A percentile compares a stretch with the other conserved stretches of the same genome.
Evolutionary conservation across 1,139 yeast genomes (phyloP).

Genomic region (Pichia sp.): DNA sequence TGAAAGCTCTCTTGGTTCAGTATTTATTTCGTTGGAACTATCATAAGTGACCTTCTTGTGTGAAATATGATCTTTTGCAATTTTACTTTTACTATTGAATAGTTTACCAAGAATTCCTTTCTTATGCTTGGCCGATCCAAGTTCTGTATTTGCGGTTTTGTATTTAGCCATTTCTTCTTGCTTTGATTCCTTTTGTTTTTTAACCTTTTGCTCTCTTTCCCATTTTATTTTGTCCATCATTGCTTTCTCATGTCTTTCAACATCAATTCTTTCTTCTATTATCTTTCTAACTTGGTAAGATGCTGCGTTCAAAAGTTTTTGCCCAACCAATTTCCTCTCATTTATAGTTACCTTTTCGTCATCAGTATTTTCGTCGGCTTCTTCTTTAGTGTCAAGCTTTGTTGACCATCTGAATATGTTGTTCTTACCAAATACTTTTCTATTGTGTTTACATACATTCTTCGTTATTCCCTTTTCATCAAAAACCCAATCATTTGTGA

Average conservation of each 20-base stretch:
- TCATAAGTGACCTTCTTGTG: slow-evolving; percentile 4
- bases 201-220: slow-evolving; percentile 15
- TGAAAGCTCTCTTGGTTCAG: slow-evolving; percentile 1
- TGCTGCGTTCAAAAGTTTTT: slow-evolving; percentile 12
- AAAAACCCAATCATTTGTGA: slow-evolving; percentile 21
- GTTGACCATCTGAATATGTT: slow-evolving; percentile 17
- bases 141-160: background rate
- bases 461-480: slow-evolving; percentile 18
- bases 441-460: background rate
- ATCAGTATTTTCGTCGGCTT: background rate
- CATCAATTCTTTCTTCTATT: slow-evolving; percentile 11
- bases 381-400: slow-evolving; percentile 2
- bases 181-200: slow-evolving; percentile 6
- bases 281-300: slow-evolving; percentile 9
- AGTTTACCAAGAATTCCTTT: slow-evolving; percentile 12
- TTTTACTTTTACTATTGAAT: slow-evolving; percentile 18
- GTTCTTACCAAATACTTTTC: background rate
- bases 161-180: slow-evolving; percentile 14
- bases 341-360: background rate
- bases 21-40: background rate
- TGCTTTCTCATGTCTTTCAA: slow-evolving; percentile 7
- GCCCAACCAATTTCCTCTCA: slow-evolving; percentile 5
- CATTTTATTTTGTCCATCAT: slow-evolving; percentile 5
- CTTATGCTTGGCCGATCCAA: slow-evolving; percentile 1
- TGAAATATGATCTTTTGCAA: slow-evolving; percentile 18